phyloP scores from a whole-genome alignment of 306 rosid species.

The Acmispon strigosus region DNA sequence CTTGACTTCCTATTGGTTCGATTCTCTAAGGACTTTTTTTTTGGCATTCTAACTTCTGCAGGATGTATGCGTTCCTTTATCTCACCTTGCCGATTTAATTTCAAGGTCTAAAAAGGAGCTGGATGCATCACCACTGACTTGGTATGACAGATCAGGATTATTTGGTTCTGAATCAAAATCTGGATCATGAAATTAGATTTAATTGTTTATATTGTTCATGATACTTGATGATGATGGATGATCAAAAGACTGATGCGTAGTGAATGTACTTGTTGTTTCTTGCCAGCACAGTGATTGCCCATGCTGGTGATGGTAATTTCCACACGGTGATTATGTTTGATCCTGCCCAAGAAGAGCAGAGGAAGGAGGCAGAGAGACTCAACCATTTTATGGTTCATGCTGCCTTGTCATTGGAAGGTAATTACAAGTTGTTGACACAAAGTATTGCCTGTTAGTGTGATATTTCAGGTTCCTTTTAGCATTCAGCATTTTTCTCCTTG shows the following conservation, averaged over 20 bases:
- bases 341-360: conserved; percentile 64
- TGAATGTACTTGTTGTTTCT: conserved; percentile 16
- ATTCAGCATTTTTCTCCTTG: conserved; percentile 2
- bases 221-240: not conserved
- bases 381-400: conserved; percentile 81
- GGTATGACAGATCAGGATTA: conserved; percentile 46
- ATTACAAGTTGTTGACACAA: not conserved
- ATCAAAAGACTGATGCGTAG: conserved; percentile 7
- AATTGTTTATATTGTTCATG: conserved; percentile 3
- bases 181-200: conserved; percentile 3
- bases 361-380: conserved; percentile 72
- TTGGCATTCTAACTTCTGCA: conserved; percentile 25
- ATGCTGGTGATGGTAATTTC: conserved; percentile 98
- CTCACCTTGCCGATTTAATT: conserved; percentile 80
- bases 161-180: conserved; percentile 2
- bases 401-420: conserved; percentile 90
- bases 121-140: conserved; percentile 73
- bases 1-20: not conserved
- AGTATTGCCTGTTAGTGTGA: not conserved
- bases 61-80: conserved; percentile 96
- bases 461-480: not conserved
- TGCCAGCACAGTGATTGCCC: conserved; percentile 80
- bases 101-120: conserved; percentile 71
- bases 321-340: conserved; percentile 75
- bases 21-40: not conserved